Percentiles rank a stretch among this genome's conserved stretches.
Evolutionary conservation across 2,329 filamentous ascomycete genomes (phyloP).

Genomic region (Sordariomycetes sp.): DNA sequence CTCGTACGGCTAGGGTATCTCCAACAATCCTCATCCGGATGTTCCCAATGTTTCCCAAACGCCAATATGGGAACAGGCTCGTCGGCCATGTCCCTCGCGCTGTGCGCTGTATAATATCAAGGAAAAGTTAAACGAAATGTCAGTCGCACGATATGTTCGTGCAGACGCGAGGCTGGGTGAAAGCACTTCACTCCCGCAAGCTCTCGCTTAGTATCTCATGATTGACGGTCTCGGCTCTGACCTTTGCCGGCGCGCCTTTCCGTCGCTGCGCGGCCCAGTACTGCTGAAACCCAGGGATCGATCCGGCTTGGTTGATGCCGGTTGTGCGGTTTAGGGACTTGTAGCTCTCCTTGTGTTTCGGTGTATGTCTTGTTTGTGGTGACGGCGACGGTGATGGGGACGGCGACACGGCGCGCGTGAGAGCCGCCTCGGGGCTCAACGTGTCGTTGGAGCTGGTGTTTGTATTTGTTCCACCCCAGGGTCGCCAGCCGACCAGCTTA

Average conservation of each 20-base stretch:
- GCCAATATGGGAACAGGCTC: conserved; percentile 3
- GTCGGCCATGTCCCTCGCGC: background rate
- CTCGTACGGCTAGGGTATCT: conserved; percentile 11
- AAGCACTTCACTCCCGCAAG: conserved; percentile 31
- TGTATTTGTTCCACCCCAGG: conserved; percentile 28
- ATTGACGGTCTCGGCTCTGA: conserved; percentile 50
- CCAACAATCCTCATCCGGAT: conserved; percentile 1
- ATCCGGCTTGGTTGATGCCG: conserved; percentile 71
- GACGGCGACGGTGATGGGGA: conserved; percentile 1
- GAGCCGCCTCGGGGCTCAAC: background rate
- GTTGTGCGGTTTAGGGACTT: conserved; percentile 40
- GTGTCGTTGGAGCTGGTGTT: background rate
- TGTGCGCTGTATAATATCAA: conserved; percentile 1
- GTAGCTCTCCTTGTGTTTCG: conserved; percentile 17
- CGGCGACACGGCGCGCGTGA: background rate
- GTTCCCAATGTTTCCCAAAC: conserved; percentile 2
- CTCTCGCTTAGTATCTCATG: conserved; percentile 51
- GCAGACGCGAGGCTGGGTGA: too few relatives aligned
- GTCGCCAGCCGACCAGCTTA: conserved; percentile 39
- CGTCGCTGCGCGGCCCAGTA: conserved; percentile 41
- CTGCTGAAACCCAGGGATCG: conserved; percentile 61
- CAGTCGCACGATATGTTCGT: too few relatives aligned
- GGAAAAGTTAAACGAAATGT: background rate
- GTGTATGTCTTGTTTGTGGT: conserved; percentile 3
- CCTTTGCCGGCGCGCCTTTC: conserved; percentile 43